Evolutionary conservation across 148 eudicot genomes (phyloP).

Genomic region (Vaccinium corymbosum): DNA sequence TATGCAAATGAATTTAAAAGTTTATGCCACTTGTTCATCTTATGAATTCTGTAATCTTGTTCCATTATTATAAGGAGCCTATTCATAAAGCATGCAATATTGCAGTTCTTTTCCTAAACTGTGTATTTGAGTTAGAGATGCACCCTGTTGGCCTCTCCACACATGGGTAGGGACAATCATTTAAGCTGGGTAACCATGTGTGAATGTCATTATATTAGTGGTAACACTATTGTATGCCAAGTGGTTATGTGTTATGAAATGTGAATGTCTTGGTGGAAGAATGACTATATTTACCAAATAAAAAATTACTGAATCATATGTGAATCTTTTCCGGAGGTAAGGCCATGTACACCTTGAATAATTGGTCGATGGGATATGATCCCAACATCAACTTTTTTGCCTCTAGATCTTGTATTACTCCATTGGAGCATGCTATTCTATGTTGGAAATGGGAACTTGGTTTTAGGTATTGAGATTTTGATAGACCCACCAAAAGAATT

Average conservation of each 20-base stretch:
- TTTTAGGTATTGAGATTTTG: slow-evolving; percentile 5
- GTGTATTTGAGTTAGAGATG: neutral
- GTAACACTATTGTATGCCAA: slow-evolving; percentile 14
- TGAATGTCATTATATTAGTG: neutral
- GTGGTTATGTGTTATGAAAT: neutral
- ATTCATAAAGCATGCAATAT: slow-evolving; percentile 3
- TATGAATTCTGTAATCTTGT: slow-evolving; percentile 9
- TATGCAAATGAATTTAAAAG: neutral
- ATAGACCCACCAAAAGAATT: slow-evolving; percentile 17
- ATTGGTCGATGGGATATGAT: slow-evolving; percentile 12
- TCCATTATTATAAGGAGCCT: neutral
- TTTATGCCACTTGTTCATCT: slow-evolving; percentile 8
- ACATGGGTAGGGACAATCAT: slow-evolving; percentile 7
- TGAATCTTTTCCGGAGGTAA: neutral
- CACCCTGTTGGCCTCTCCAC: slow-evolving; percentile 1
- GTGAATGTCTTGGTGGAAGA: slow-evolving; percentile 6
- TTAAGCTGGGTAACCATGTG: neutral
- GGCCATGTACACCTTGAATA: slow-evolving; percentile 4
- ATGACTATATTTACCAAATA: neutral
- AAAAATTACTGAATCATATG: neutral
- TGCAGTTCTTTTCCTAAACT: neutral
- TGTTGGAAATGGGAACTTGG: neutral
- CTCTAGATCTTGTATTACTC: neutral
- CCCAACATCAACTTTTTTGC: neutral
- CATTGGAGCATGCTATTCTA: slow-evolving; percentile 9